Evolutionary conservation across 768 basidiomycete genomes (phyloP).

Genomic region (Saitozyma sp.): DNA sequence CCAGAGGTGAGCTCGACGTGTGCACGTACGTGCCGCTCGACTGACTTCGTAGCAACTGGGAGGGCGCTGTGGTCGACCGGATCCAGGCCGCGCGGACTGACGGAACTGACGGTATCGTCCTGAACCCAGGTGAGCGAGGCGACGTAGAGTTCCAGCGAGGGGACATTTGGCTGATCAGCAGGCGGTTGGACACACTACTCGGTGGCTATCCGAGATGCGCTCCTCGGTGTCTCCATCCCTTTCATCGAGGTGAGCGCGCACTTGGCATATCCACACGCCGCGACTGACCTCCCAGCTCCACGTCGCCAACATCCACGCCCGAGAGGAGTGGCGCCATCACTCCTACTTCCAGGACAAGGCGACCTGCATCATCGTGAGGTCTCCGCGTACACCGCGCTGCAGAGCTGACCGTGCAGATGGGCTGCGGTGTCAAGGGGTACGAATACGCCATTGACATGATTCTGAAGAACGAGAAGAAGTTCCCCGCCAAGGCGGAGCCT

Average conservation of each 20-base stretch:
- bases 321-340: constrained; percentile 39
- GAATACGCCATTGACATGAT: constrained; percentile 24
- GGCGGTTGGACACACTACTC: constrained; percentile 40
- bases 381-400: neutral
- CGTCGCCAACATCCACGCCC: constrained; percentile 34
- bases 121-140: constrained; percentile 19
- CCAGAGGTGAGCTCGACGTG: constrained; percentile 13
- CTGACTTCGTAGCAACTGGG: constrained; percentile 23
- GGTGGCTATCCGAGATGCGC: constrained; percentile 37
- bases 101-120: constrained; percentile 39
- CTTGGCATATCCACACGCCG: neutral
- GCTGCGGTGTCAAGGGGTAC: constrained; percentile 24
- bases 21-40: neutral
- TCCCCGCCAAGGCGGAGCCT: constrained; percentile 14
- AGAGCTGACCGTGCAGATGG: constrained; percentile 12
- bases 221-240: constrained; percentile 30
- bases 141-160: too few species aligned
- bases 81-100: constrained; percentile 36
- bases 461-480: constrained; percentile 22
- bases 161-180: too few species aligned
- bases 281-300: constrained; percentile 17
- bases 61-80: constrained; percentile 39
- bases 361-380: constrained; percentile 25
- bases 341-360: constrained; percentile 41
- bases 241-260: constrained; percentile 33